Base-by-base conservation (phyloP, 352 stramenopile genomes). In the Thraustochytrium sp. region DNA sequence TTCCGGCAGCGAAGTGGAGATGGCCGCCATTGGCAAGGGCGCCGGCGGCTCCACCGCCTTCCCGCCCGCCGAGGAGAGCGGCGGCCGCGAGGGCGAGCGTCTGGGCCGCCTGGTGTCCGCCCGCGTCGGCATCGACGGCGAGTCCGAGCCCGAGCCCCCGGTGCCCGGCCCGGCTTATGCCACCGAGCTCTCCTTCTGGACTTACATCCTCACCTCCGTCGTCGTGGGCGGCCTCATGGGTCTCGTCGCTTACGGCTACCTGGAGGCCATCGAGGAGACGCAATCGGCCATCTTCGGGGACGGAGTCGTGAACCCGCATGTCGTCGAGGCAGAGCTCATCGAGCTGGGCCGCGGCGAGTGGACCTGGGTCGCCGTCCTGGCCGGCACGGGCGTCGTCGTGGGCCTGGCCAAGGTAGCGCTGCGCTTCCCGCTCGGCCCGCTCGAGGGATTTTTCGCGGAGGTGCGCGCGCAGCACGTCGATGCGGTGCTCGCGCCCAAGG, bases 381-480 rank as follows among this genome's bases (percentile, higher is more conserved):
- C 42, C 38, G 23, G 26, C 48, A 46, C 37, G 8, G 78, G 78
- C 31, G 18, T 84, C 53, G 36, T 84, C 13, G 62, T 85, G 13
- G 78, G 78, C 2, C 18, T 85, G 38, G 37, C 76, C 13, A 31
- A 64, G 38, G 29, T 83, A 3, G 29, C n/a, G 26, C 46, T 78
- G 18, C 18, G 21, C 78, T 85, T 85, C 44, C 78, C 78, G 18
- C 16, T n/a, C 51, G 36, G n/a, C 8, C 26, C n/a, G 36, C 16
- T 75, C 31, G 8, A 80, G 5, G 62, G 78, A 26, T 78, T 85
- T 29, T 84, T 85, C 36, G 44, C 42, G 13, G 78, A 85, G 53
- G 78, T 85, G 9, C 38, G 40, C 1, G 64, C 75, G 23, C 49
- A 84, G 38, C 78, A 83, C 29, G 78, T 85, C 3, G 72, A 85